These are phyloP conservation scores for Helichrysum umbraculigerum DNA, from an alignment of 129 eudicot species.

Conservation along the genomic window DNA sequence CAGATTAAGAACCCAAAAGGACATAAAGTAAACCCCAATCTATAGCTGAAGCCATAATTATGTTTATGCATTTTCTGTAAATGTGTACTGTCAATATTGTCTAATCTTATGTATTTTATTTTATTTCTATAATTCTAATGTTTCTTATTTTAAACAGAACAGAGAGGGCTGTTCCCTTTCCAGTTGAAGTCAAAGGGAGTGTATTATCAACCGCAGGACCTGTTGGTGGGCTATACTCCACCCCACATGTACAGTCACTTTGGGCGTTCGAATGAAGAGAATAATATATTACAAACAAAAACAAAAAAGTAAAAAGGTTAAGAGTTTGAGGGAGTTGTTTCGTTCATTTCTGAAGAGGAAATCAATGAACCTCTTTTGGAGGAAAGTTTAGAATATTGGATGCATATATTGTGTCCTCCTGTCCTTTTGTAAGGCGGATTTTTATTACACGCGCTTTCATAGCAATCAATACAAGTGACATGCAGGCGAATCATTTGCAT, in stretches of 20 bases:
- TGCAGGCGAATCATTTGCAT: conserved; percentile 35
- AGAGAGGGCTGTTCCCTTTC: conserved; percentile 50
- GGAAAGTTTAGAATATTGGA: conserved; percentile 46
- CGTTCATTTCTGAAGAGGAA: conserved; percentile 43
- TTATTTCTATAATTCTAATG: neutral
- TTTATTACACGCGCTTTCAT: conserved; percentile 46
- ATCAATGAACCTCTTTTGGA: conserved; percentile 47
- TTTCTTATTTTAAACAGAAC: conserved; percentile 44
- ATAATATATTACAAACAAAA: neutral
- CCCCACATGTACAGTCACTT: conserved; percentile 83
- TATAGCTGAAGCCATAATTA: too few relatives aligned
- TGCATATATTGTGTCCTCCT: conserved; percentile 52
- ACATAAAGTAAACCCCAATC: too few relatives aligned
- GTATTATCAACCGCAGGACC: conserved; percentile 38
- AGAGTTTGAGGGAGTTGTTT: conserved; percentile 36
- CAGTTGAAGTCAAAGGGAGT: conserved; percentile 57
- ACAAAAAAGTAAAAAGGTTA: conserved; percentile 4
- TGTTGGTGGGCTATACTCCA: conserved; percentile 68
- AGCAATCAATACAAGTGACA: conserved; percentile 36
- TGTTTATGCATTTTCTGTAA: too few relatives aligned
- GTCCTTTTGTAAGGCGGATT: conserved; percentile 56
- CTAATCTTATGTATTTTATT: too few relatives aligned
- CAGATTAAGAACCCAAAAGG: too few relatives aligned
- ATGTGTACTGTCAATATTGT: too few relatives aligned
- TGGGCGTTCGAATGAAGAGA: conserved; percentile 75